A percentile compares a stretch with the other conserved stretches of the same genome.
These are phyloP conservation scores for Neotropicomus parvogracilis DNA, from an alignment of 1,284 basidiomycete species.

Conservation along the genomic window DNA sequence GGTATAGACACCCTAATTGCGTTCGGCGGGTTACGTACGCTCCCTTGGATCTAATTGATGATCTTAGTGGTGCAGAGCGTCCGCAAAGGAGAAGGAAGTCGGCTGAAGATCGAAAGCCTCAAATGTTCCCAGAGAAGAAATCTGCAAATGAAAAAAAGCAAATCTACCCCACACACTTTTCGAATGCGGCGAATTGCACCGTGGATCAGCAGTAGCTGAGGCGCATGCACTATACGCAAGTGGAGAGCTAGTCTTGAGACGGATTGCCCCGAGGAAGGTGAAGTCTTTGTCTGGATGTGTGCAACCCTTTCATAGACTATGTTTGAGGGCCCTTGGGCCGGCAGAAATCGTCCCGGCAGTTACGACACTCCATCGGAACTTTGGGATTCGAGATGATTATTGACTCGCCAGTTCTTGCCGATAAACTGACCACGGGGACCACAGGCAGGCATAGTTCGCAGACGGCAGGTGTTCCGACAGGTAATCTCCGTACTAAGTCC, in stretches of 20 bases:
- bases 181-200: not conserved
- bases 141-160: slow-evolving; percentile 54
- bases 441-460: slow-evolving; percentile 59
- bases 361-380: slow-evolving; percentile 73
- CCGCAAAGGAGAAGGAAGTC: slow-evolving; percentile 81
- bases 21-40: slow-evolving; percentile 50
- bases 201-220: slow-evolving; percentile 67
- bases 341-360: slow-evolving; percentile 59
- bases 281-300: not conserved
- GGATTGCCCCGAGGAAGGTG: slow-evolving; percentile 73
- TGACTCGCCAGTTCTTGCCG: slow-evolving; percentile 63
- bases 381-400: slow-evolving; percentile 66
- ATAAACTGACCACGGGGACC: slow-evolving; percentile 63
- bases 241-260: slow-evolving; percentile 72
- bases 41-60: slow-evolving; percentile 22
- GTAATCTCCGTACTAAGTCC: slow-evolving; percentile 58
- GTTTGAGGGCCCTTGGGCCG: slow-evolving; percentile 52
- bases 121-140: slow-evolving; percentile 74
- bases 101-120: slow-evolving; percentile 77
- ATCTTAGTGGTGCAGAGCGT: slow-evolving; percentile 42
- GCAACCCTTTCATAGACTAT: slow-evolving; percentile 65
- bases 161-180: not conserved
- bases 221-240: slow-evolving; percentile 70
- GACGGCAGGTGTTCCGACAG: slow-evolving; percentile 63
- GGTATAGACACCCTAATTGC: slow-evolving; percentile 79